These are phyloP conservation scores for Cyberlindnera americana DNA, from an alignment of 805 yeast species.

Conservation along the genomic window DNA sequence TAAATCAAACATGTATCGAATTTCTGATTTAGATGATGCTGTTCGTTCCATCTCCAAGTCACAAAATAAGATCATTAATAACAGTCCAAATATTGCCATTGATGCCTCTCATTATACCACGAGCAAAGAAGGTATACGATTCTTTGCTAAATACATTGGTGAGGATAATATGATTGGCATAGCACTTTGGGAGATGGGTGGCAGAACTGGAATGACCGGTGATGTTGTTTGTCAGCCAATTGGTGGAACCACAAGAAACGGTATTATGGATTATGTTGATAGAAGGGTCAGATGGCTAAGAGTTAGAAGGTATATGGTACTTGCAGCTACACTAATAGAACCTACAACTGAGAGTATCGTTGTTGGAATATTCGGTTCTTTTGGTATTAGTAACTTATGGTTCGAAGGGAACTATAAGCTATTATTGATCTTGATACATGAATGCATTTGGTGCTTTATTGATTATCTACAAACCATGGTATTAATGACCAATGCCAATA, in stretches of 20 bases:
- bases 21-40: conserved; percentile 58
- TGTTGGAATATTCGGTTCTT: conserved; percentile 64
- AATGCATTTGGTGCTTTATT: conserved; percentile 56
- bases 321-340: conserved; percentile 78
- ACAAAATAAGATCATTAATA: conserved; percentile 27
- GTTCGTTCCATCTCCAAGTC: conserved; percentile 40
- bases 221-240: conserved; percentile 80
- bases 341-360: conserved; percentile 80
- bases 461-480: conserved; percentile 59
- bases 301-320: conserved; percentile 83
- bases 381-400: conserved; percentile 48
- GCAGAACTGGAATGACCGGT: conserved; percentile 73
- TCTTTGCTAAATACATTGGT: conserved; percentile 79
- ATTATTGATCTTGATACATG: conserved; percentile 46
- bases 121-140: conserved; percentile 50
- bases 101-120: conserved; percentile 31
- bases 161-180: conserved; percentile 93
- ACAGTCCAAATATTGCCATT: conserved; percentile 34
- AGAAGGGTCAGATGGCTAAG: conserved; percentile 83
- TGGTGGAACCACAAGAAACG: conserved; percentile 35
- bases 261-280: conserved; percentile 51
- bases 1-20: conserved; percentile 74
- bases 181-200: conserved; percentile 70
- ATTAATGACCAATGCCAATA: conserved; percentile 33
- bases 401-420: conserved; percentile 32